Conservation (phyloP, 139 green algal species). For the Chlamydomonas sphaeroides region DNA sequence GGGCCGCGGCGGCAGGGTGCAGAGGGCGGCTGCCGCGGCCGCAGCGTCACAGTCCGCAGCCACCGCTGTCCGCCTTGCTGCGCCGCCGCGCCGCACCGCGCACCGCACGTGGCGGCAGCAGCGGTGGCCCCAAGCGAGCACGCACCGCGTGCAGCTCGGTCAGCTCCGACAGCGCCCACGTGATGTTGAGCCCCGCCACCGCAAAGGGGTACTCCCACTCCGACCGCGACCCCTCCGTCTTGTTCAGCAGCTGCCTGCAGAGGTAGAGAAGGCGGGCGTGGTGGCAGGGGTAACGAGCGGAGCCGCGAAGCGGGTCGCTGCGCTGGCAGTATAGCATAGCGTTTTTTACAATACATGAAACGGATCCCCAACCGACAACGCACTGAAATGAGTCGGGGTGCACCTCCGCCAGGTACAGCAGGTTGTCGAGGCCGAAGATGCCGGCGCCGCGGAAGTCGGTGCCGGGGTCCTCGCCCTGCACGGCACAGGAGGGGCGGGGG, state of each 20-base stretch:
- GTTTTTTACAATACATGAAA: too few species aligned
- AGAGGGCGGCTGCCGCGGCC: too few species aligned
- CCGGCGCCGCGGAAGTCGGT: slow-evolving; percentile 87
- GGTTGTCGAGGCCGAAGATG: slow-evolving; percentile 78
- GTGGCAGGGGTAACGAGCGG: not conserved
- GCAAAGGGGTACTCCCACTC: slow-evolving; percentile 92
- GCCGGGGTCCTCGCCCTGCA: slow-evolving; percentile 72
- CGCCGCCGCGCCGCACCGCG: too few species aligned
- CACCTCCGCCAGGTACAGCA: slow-evolving; percentile 77
- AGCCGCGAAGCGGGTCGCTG: too few species aligned
- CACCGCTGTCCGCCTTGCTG: too few species aligned
- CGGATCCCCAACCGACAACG: too few species aligned
- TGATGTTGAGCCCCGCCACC: slow-evolving; percentile 89
- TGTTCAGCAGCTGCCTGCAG: slow-evolving; percentile 66
- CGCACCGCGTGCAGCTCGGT: slow-evolving; percentile 53
- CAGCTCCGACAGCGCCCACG: slow-evolving; percentile 73
- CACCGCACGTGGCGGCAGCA: too few species aligned
- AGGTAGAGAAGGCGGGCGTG: slow-evolving; percentile 45
- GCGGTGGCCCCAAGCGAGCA: too few species aligned
- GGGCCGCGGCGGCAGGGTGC: too few species aligned
- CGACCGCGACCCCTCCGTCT: slow-evolving; percentile 65
- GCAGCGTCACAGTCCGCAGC: too few species aligned
- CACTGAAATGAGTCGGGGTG: slow-evolving; percentile 51
- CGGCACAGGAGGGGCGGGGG: not conserved
- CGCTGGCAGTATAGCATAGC: too few species aligned